Percentiles rank a stretch among this genome's conserved stretches.
These are phyloP conservation scores for Hypoxylon rubiginosum DNA, from an alignment of 2,329 filamentous ascomycete species.

Conservation along the genomic window DNA sequence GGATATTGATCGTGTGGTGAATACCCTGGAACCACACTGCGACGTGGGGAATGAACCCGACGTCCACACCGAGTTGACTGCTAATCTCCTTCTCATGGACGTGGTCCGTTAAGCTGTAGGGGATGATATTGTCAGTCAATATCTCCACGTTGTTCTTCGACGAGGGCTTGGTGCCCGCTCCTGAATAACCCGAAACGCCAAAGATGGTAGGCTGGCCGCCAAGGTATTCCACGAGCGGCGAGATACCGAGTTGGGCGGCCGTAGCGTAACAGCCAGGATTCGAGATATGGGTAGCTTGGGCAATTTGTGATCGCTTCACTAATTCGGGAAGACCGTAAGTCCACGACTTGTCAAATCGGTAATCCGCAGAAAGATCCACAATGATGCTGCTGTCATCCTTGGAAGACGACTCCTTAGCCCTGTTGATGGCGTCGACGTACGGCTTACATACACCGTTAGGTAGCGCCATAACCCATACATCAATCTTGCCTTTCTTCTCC, in stretches of 20 bases:
- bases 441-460: slow-evolving; percentile 96
- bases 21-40: slow-evolving; percentile 98
- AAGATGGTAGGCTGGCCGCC: slow-evolving; percentile 86
- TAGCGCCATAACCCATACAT: slow-evolving; percentile 98
- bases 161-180: slow-evolving; percentile 92
- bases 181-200: slow-evolving; percentile 93
- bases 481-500: slow-evolving; percentile 85
- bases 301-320: slow-evolving; percentile 80
- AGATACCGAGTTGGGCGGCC: slow-evolving; percentile 88
- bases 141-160: slow-evolving; percentile 92
- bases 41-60: slow-evolving; percentile 93
- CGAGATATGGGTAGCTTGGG: slow-evolving; percentile 83
- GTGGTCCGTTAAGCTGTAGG: slow-evolving; percentile 92
- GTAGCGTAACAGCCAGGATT: slow-evolving; percentile 98
- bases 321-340: slow-evolving; percentile 93
- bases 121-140: slow-evolving; percentile 88
- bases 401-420: slow-evolving; percentile 68
- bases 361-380: slow-evolving; percentile 96
- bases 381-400: slow-evolving; percentile 76
- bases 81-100: slow-evolving; percentile 95
- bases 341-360: slow-evolving; percentile 88
- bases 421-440: slow-evolving; percentile 88
- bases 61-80: slow-evolving; percentile 77
- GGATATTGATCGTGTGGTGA: slow-evolving; percentile 90
- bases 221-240: slow-evolving; percentile 82